Evolutionary conservation across 2,329 filamentous ascomycete genomes (phyloP).

Genomic region (Sarocladium strictum): DNA sequence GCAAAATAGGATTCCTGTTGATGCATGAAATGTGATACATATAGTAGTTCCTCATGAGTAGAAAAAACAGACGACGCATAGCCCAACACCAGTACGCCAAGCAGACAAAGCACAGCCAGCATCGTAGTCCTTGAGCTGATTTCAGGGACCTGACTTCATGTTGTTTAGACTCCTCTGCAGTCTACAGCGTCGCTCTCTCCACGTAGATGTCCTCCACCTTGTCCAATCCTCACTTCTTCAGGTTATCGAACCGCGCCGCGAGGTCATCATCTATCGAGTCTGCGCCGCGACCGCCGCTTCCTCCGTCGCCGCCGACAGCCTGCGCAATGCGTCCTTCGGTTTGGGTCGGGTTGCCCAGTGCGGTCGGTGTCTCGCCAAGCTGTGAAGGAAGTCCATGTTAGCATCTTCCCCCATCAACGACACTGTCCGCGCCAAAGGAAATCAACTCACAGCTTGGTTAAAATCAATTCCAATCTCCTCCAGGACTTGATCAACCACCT

Average conservation of each 20-base stretch:
- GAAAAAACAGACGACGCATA: slow-evolving; percentile 5
- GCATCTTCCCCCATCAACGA: not conserved
- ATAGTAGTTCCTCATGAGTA: not conserved
- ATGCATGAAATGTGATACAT: not conserved
- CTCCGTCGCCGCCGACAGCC: slow-evolving; percentile 62
- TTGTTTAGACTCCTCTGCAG: not conserved
- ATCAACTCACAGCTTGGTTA: slow-evolving; percentile 69
- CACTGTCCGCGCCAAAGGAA: not conserved
- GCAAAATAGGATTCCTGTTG: not conserved
- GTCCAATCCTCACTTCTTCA: slow-evolving; percentile 48
- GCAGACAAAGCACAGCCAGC: not conserved
- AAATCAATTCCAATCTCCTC: slow-evolving; percentile 96
- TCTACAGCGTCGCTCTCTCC: not conserved
- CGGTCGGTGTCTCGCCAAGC: slow-evolving; percentile 88
- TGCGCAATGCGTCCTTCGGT: slow-evolving; percentile 78
- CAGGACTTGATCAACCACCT: slow-evolving; percentile 92
- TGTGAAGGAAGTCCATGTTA: slow-evolving; percentile 34
- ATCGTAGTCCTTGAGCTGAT: not conserved
- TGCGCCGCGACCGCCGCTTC: slow-evolving; percentile 46
- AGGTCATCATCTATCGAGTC: slow-evolving; percentile 83
- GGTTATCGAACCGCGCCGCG: slow-evolving; percentile 85
- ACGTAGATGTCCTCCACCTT: not conserved
- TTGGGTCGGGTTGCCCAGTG: slow-evolving; percentile 67
- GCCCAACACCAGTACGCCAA: slow-evolving; percentile 9
- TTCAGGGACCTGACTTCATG: not conserved